Conservation (phyloP, 169 alveolate species). For the Plasmodium yoelii region DNA sequence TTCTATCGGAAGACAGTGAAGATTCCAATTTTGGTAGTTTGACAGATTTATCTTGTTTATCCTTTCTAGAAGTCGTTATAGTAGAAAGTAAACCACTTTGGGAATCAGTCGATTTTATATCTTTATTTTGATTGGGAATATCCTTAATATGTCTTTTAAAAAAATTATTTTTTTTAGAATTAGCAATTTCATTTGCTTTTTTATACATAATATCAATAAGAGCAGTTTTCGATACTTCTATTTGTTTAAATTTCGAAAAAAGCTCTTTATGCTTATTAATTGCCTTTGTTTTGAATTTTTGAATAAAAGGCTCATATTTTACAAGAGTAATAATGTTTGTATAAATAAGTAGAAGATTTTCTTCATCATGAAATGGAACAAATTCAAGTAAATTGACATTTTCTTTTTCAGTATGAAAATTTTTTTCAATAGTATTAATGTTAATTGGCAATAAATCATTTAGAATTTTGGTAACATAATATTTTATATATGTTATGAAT, state of each 20-base stretch:
- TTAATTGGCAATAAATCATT: constrained; percentile 51
- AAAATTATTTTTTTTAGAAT: not conserved
- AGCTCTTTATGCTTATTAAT: constrained; percentile 10
- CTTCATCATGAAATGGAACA: constrained; percentile 53
- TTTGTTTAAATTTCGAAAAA: constrained; percentile 12
- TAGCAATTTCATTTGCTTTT: not conserved
- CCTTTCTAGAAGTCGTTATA: not conserved
- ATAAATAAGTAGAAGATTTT: constrained; percentile 14
- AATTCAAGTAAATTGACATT: constrained; percentile 35
- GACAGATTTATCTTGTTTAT: not conserved
- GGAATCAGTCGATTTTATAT: not conserved
- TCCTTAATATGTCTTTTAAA: not conserved
- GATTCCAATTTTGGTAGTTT: not conserved
- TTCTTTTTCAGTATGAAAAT: constrained; percentile 34
- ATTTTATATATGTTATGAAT: constrained; percentile 41
- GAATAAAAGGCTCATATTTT: constrained; percentile 57
- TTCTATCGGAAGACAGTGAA: not conserved
- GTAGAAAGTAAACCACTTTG: not conserved
- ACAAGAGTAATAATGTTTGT: constrained; percentile 32
- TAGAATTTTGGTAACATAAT: constrained; percentile 36
- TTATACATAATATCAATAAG: constrained; percentile 24
- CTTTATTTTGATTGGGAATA: not conserved
- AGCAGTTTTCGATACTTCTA: constrained; percentile 4
- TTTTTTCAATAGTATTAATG: constrained; percentile 17
- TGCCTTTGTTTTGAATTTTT: constrained; percentile 5